Evolutionary conservation across 176 grass and related monocot species (phyloP), one percentile per base, ranked within the genome.

Genomic region (Triticum urartu): DNA sequence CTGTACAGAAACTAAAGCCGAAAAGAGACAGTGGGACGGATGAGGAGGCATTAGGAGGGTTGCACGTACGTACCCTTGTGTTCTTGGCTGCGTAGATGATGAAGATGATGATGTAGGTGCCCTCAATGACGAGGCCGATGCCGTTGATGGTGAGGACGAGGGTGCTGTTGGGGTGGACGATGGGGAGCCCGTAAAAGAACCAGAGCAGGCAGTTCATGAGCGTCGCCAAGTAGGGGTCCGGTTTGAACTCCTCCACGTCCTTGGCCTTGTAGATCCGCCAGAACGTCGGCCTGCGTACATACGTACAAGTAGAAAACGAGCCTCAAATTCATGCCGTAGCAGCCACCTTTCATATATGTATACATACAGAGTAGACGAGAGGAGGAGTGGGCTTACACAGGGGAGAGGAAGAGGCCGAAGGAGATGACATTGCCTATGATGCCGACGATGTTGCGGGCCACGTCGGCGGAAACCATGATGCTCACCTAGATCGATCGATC

Each of bases 121-220:
- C 3, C 92, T 94, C 92, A 47, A 92, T 67, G 74, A 11, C 64
- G 6, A 94, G 45, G 0, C 92, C 90, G 6, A 72, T 2, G 81
- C 87, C 87, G 28, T 94, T 94, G 73, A 90, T 91, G 48, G 87
- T 94, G 59, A 68, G 6, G 26, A 94, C 87, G 30, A 88, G 92
- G 70, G 89, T 74, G 85, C 87, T 89, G 81, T 94, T 17, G 0
- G 87, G 89, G 78, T 94, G 90, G 20, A 94, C 87, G 14, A 88
- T 0, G 18, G 92, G 92, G 3, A 94, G 59, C 0, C 92, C 92
- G 75, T 94, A 94, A 30, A 94, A 88, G 7, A 94, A 81, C 95
- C 95, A 97, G 8, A 97, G 60, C 78, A 86, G 86, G 84, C 92
- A 97, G 83, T 97, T 97, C 61, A 97, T 66, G 10, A 92, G 78